These are phyloP conservation scores for Neonectria coccinea DNA, from an alignment of 2,329 filamentous ascomycete species.

Conservation along the genomic window DNA sequence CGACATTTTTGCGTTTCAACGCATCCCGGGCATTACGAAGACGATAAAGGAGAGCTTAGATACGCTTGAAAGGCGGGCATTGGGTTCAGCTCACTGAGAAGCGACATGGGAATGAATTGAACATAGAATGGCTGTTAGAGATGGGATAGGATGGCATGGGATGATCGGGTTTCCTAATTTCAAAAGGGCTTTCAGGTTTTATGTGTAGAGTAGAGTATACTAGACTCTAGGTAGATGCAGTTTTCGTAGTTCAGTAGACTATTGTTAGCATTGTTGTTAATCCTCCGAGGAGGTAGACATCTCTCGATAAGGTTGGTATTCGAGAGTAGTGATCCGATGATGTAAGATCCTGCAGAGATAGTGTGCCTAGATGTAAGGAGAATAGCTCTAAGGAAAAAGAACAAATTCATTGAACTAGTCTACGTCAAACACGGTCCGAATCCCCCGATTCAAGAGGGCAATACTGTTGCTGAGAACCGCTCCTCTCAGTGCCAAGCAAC, in stretches of 20 bases:
- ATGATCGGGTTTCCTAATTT: neutral
- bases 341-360: too few relatives aligned
- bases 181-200: neutral
- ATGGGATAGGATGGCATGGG: neutral
- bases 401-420: too few relatives aligned
- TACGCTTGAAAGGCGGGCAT: conserved; percentile 32
- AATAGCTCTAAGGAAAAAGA: too few relatives aligned
- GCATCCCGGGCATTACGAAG: conserved; percentile 45
- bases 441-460: neutral
- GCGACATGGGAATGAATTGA: neutral
- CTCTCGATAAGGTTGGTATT: too few relatives aligned
- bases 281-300: too few relatives aligned
- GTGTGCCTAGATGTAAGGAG: too few relatives aligned
- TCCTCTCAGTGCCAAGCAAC: neutral
- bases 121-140: neutral
- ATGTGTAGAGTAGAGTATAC: too few relatives aligned
- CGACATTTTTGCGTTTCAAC: conserved; percentile 55
- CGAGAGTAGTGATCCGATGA: too few relatives aligned
- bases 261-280: neutral
- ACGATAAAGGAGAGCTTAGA: conserved; percentile 39
- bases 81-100: neutral
- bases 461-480: neutral
- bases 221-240: neutral
- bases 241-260: neutral
- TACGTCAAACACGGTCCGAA: too few relatives aligned